Base-by-base conservation (phyloP, 2,329 filamentous ascomycete genomes). In the Colletotrichum eleusines region DNA sequence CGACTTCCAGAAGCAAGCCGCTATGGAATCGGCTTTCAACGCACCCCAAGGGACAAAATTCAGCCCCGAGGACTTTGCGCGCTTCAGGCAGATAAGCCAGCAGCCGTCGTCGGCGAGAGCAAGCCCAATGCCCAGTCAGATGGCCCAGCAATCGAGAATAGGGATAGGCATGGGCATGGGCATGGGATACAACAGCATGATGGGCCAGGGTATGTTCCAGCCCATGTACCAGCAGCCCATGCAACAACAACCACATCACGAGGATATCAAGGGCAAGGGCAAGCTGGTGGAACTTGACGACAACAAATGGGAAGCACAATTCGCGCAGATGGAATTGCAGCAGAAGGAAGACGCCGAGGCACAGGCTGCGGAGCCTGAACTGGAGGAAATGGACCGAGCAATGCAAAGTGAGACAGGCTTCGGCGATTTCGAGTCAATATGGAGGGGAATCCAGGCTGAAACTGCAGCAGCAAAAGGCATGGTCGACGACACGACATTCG, bases 271-370 rank as follows among this genome's bases (percentile, higher is more conserved):
- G 80, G 93, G 92, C 70, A 98, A 98, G 80, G 95, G 93, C 48
- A 97, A 97, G 81, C 89, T 98, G 83, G 91, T 98, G 16, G 96
- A 98, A 83, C 88, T 98, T 31, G 94, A 98, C 79, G 95, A 99
- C 76, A 86, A 92, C 77, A 92, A 97, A 78, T 98, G 96, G 96
- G 95, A 98, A 82, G 94, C 94, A 76, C 94, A 98, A 80, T 99
- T 99, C 80, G 93, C 94, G 68, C 90, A 96, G 81, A 91, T 98
- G 79, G 94, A 95, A 79, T 83, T 91, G 73, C 85, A 90, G 72
- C 88, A 91, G 77, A 82, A 87, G 76, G 81, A 86, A 72, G 84
- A 86, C 60, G 81, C 83, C 63, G 84, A 86, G 75, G 84, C 84
- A 65, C 80, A 81, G 46, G 91, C 90, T 50, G 90, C 91, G 35